Percentiles rank a stretch among this genome's conserved stretches.
These are phyloP conservation scores for Mariannaea sp. DNA, from an alignment of 2,329 filamentous ascomycete genomes.

Conservation along the genomic window DNA sequence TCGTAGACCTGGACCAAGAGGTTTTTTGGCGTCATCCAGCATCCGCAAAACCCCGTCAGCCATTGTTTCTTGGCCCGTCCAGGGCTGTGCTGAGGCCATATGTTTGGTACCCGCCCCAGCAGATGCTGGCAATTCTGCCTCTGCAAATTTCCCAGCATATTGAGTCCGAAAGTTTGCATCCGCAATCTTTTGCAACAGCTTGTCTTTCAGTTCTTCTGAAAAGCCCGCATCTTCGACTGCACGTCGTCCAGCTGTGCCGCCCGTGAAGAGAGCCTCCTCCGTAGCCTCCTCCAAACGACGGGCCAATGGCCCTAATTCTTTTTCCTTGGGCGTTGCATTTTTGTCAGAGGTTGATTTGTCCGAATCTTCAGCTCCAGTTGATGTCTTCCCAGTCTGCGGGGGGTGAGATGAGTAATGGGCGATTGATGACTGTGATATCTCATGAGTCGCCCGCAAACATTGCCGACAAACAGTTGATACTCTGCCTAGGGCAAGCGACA, in stretches of 20 bases:
- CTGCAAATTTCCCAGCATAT: slow-evolving; percentile 53
- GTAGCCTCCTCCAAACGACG: slow-evolving; percentile 65
- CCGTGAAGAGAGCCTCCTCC: slow-evolving; percentile 63
- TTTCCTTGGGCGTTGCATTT: slow-evolving; percentile 2
- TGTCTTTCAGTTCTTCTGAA: slow-evolving; percentile 64
- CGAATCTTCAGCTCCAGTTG: background rate
- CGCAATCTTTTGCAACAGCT: slow-evolving; percentile 61
- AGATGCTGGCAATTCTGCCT: slow-evolving; percentile 56
- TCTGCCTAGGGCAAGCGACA: slow-evolving; percentile 12
- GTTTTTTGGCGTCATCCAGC: slow-evolving; percentile 79
- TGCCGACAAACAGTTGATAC: slow-evolving; percentile 26
- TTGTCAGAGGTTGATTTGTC: slow-evolving; percentile 11
- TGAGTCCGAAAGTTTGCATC: slow-evolving; percentile 59
- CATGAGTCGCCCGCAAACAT: slow-evolving; percentile 26
- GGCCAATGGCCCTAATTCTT: slow-evolving; percentile 54
- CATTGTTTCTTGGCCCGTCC: slow-evolving; percentile 77
- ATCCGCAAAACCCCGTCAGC: slow-evolving; percentile 83
- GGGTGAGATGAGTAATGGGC: slow-evolving; percentile 28
- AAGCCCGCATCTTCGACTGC: slow-evolving; percentile 67
- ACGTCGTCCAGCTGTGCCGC: slow-evolving; percentile 62
- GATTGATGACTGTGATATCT: slow-evolving; percentile 2
- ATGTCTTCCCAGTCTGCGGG: background rate
- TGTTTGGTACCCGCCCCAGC: slow-evolving; percentile 71
- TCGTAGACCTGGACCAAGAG: slow-evolving; percentile 58
- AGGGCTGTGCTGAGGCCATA: slow-evolving; percentile 69